Evolutionary conservation across 352 stramenopile genomes (phyloP), one percentile per base, ranked within the genome.

Genomic region (Phytophthora brassicae): DNA sequence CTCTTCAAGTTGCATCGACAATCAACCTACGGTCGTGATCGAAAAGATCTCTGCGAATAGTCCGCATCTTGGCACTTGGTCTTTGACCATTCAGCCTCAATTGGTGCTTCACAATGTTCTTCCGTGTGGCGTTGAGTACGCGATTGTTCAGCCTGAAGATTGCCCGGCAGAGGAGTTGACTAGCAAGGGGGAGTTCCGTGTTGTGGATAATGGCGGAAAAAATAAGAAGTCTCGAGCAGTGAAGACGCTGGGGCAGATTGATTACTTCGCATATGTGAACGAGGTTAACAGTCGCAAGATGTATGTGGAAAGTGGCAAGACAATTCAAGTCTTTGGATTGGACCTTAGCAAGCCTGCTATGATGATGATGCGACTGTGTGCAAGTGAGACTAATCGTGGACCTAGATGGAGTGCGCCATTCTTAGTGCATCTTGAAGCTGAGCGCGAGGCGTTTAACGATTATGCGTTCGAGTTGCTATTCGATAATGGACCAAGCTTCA

Each of bases 81-180:
- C 74, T 29, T 67, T 96, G 29, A 85, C 88, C 11, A 89, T 96
- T 58, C 78, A 89, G 54, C 86, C 87, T 16, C 87, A 96, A 60
- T 46, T 96, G 23, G 65, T 91, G 28, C 60, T 96, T 22, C 72
- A 91, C 53, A 96, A 96, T 38, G 75, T 94, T 35, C 67, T 96
- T 41, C 87, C 87, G 13, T 94, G 85, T 24, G 86, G 75, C 39
- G 60, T 95, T 35, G 87, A 96, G 54, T 96, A 94, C 59, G 77
- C 70, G 4, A 90, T 96, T 58, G 87, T 96, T 4, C 87, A 96
- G 49, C 41, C 78, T 2, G 41, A 61, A 24, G 87, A 96, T 65
- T 94, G 86, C n/a, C 84, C 84, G 0, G 65, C 22, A 2, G 76
- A 92, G 6, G 64, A 67, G 33, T 53, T 93, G 42, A 86, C 88